These are phyloP conservation scores for Annulohypoxylon truncatum DNA, from an alignment of 2,329 filamentous ascomycete genomes.

Conservation along the genomic window DNA sequence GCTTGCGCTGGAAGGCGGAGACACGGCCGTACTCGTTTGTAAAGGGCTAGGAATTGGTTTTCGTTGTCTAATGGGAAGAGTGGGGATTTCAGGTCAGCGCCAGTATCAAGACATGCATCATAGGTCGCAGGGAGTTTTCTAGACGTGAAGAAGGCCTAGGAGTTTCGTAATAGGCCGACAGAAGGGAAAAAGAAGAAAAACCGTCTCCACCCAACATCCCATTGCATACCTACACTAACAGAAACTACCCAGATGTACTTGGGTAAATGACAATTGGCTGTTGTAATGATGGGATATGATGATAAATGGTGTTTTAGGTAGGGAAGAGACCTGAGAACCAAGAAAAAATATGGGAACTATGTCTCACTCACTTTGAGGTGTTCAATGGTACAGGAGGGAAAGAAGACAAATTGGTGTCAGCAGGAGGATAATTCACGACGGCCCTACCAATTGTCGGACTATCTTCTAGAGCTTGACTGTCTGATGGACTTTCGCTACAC, in stretches of 20 bases:
- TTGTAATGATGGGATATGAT: slow-evolving; percentile 1
- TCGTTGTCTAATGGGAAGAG: slow-evolving; percentile 56
- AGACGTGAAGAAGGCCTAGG: slow-evolving; percentile 13
- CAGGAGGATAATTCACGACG: slow-evolving; percentile 46
- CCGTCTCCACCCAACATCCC: slow-evolving; percentile 37
- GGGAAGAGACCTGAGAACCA: background rate
- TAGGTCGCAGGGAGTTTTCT: slow-evolving; percentile 22
- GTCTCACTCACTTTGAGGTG: slow-evolving; percentile 35
- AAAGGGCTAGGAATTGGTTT: slow-evolving; percentile 63
- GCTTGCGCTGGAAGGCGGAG: slow-evolving; percentile 57
- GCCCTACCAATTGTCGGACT: slow-evolving; percentile 61
- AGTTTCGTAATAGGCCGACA: background rate
- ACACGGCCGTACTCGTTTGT: slow-evolving; percentile 57
- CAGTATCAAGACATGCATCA: slow-evolving; percentile 41
- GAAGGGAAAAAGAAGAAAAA: slow-evolving; percentile 17
- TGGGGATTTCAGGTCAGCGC: slow-evolving; percentile 50
- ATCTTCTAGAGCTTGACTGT: slow-evolving; percentile 53
- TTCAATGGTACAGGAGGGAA: slow-evolving; percentile 42
- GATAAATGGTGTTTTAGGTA: slow-evolving; percentile 6
- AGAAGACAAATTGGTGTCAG: slow-evolving; percentile 45
- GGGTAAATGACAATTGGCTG: background rate
- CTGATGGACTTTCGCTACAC: slow-evolving; percentile 57
- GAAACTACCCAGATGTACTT: background rate
- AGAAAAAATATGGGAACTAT: slow-evolving; percentile 8
- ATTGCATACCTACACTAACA: slow-evolving; percentile 21